Evolutionary conservation across 208 protist species (phyloP), one percentile per base, ranked within the genome.

Genomic region (Leishmania lainsoni): DNA sequence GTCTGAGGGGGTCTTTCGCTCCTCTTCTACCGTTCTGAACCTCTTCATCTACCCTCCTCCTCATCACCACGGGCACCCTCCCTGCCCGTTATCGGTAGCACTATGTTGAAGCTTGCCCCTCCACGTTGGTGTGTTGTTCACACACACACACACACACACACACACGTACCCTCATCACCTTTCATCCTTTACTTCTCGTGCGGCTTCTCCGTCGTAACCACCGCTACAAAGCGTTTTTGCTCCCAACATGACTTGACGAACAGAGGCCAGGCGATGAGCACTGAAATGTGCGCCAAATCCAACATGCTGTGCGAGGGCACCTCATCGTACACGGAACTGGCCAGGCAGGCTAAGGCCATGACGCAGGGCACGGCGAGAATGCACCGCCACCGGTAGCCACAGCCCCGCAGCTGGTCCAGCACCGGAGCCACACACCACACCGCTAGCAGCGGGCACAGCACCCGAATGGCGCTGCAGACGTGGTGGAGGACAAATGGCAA

Each of bases 401-500:
- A 74, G 16, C 81, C 66, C 14, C 83, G 74, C 48, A 92, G 75
- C 16, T 74, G 77, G 76, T 95, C 92, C 42, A 97, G 70, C 54
- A 92, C 87, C 14, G 92, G 91, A 45, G 85, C 61, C 42, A 92
- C 81, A 59, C 90, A 91, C 87, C 86, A 94, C 74, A 95, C 68
- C 65, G 88, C 81, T 75, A 94, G 83, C 58, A 94, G 68, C 49
- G 94, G 94, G 42, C 86, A 77, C 17, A 84, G 61, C 56, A 87
- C 54, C 14, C 90, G 86, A 26, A 90, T 79, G 3, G 90, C 83
- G 65, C 87, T 93, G 77, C 92, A 92, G 0, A 92, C 72, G 81
- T 87, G 93, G 80, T 94, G 93, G n/a, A 95, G 85, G 45, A 91
- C 88, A 78, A 92, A 91, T 1, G 92, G 89, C 29, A 93, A 17